A percentile compares a stretch with the other conserved stretches of the same genome.
Conservation (phyloP, 371 early-diverging fungal species). For the Neoconidiobolus thromboides region DNA sequence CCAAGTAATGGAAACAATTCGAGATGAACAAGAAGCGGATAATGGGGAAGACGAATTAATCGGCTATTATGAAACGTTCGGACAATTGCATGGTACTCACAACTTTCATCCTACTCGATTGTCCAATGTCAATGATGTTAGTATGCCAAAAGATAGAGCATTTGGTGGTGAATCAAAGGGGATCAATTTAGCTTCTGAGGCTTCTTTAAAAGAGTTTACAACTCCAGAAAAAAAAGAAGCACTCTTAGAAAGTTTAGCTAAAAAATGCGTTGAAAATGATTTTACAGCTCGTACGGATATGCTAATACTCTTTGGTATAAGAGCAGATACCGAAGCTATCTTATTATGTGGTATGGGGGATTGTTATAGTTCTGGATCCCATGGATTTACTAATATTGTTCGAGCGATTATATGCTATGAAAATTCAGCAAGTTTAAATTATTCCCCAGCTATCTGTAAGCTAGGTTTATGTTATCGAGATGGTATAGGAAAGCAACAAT, state of each 20-base stretch:
- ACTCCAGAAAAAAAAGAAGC: background rate
- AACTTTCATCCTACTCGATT: background rate
- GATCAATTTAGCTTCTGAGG: background rate
- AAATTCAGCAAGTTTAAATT: conserved; percentile 16
- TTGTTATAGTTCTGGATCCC: background rate
- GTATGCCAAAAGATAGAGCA: no score
- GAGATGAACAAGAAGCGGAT: conserved; percentile 7
- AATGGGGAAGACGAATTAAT: background rate
- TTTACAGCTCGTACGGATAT: background rate
- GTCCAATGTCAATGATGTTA: background rate
- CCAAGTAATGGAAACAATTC: background rate
- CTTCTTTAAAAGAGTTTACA: background rate
- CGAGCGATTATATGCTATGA: conserved; percentile 19
- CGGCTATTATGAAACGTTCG: background rate
- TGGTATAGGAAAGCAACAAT: conserved; percentile 10
- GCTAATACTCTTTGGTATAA: background rate
- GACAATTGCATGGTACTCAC: no score
- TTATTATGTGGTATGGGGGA: background rate
- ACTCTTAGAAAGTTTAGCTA: background rate
- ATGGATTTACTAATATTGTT: background rate
- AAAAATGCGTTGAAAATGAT: background rate
- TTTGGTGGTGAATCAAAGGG: background rate
- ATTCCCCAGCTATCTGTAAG: conserved; percentile 19
- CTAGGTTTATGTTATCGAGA: conserved; percentile 33
- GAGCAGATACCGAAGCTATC: background rate